Evolutionary conservation across 495 filamentous ascomycete genomes (phyloP), one percentile per base, ranked within the genome.

Genomic region (Lentithecium fluviatile): DNA sequence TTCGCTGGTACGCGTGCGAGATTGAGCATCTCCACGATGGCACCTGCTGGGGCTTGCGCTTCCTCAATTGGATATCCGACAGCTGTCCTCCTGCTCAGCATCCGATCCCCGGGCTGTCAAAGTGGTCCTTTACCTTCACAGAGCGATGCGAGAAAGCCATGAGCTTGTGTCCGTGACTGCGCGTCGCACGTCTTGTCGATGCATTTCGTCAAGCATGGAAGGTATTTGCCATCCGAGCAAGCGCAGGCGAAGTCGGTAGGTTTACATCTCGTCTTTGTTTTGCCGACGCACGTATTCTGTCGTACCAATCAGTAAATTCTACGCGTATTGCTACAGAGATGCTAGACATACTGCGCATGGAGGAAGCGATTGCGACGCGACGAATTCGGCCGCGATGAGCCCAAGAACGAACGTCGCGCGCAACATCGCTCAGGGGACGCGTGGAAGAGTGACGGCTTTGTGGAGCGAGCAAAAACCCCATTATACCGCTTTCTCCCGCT

Each of bases 211-310:
- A 59, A 21, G 4, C n/a, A 2, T 3, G 45, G 46, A 10, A 59
- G 21, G 45, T 59, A 59, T 17, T 53, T 53, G 8, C 37, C 56
- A 32, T 42, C 46, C 3, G 45, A 47, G 36, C 56, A 59, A 6
- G 56, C 56, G 20, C 56, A 59, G 12, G 2, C 13, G 20, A 42
- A 59, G 42, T 59, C 56, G 36, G 56, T 59, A 12, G 45, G n/a
- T 43, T 50, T 59, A 21, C 56, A 59, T 59, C 32, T 59, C 8
- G 56, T 59, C 45, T 59, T 59, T 23, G 56, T 59, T 21, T 23
- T 50, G n/a, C 12, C 20, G n/a, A 59, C 47, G 47, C 56, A 59
- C 19, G 17, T 12, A 25, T 59, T 8, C 56, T 59, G 34, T 13
- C n/a, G 11, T 10, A 52, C 29, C 5, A 20, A 19, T 52, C 17